phyloP scores from a whole-genome alignment of 2,329 filamentous ascomycete genomes.

The Cucurbitaria berberidis region DNA sequence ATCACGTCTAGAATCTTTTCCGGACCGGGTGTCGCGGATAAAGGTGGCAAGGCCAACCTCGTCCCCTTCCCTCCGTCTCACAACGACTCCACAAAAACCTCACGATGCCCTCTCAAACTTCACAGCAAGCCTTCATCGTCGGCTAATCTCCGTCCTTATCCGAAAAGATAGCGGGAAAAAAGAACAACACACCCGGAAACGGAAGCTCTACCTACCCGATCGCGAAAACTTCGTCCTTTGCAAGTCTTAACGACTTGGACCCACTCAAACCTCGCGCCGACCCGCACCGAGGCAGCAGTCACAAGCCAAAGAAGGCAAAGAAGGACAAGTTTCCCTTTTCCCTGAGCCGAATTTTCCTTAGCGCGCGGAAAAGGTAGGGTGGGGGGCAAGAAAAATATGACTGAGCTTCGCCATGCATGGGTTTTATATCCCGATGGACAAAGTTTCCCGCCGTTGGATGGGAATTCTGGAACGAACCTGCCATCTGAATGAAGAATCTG shows the following conservation, averaged over 20 bases:
- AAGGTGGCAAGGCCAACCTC: neutral
- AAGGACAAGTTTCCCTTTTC: neutral
- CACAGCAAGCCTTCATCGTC: too few relatives aligned
- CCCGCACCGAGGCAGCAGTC: constrained; percentile 10
- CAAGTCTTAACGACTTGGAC: too few relatives aligned
- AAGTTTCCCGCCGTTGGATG: too few relatives aligned
- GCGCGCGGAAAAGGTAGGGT: neutral
- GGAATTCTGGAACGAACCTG: too few relatives aligned
- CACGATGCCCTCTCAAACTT: neutral
- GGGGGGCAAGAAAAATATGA: too few relatives aligned
- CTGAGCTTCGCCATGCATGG: too few relatives aligned
- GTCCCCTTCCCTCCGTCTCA: neutral
- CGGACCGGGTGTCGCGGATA: neutral
- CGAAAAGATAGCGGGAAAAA: neutral
- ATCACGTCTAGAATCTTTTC: constrained; percentile 4
- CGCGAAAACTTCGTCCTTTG: neutral
- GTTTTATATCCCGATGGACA: too few relatives aligned
- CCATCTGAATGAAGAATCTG: neutral
- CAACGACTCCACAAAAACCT: neutral
- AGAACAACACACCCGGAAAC: neutral
- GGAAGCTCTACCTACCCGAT: neutral
- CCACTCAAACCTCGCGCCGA: constrained; percentile 6
- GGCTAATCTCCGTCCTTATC: too few relatives aligned
- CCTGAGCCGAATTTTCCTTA: neutral
- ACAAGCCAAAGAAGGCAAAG: neutral